phyloP scores from a whole-genome alignment of 768 basidiomycete species.

The Obba rivulosa region DNA sequence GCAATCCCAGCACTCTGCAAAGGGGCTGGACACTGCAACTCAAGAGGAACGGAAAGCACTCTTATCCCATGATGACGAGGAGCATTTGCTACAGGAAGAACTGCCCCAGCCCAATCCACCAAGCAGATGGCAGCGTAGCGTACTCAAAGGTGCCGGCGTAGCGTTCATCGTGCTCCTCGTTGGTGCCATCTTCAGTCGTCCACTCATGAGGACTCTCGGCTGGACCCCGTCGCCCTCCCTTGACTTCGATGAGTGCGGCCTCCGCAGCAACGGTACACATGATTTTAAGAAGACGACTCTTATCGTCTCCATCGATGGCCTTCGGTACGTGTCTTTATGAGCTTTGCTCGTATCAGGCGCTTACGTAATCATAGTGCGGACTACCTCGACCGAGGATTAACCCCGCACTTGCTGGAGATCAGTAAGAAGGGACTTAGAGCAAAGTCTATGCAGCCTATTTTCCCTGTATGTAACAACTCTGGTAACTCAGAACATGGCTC shows the following conservation, averaged over 20 bases:
- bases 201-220: not conserved
- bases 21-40: not conserved
- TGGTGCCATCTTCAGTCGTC: not conserved
- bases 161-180: slow-evolving; percentile 1
- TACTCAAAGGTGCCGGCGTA: not conserved
- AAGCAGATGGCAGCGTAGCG: not conserved
- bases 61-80: not conserved
- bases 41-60: slow-evolving; percentile 6
- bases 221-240: not conserved
- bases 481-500: too few species aligned
- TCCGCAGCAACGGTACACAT: slow-evolving; percentile 72
- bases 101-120: not conserved
- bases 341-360: not conserved
- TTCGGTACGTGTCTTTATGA: slow-evolving; percentile 42
- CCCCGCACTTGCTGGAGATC: slow-evolving; percentile 76
- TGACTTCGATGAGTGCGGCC: not conserved
- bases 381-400: slow-evolving; percentile 81
- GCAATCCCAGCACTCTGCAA: too few species aligned
- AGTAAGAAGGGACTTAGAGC: slow-evolving; percentile 82
- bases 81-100: not conserved
- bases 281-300: slow-evolving; percentile 76
- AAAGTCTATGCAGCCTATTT: slow-evolving; percentile 82
- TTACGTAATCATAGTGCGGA: slow-evolving; percentile 52
- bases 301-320: slow-evolving; percentile 83
- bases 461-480: too few species aligned